Percentiles rank a stretch among this genome's conserved stretches.
Evolutionary conservation across 257 asterid species (phyloP).

Genomic region (Scutellaria baicalensis): DNA sequence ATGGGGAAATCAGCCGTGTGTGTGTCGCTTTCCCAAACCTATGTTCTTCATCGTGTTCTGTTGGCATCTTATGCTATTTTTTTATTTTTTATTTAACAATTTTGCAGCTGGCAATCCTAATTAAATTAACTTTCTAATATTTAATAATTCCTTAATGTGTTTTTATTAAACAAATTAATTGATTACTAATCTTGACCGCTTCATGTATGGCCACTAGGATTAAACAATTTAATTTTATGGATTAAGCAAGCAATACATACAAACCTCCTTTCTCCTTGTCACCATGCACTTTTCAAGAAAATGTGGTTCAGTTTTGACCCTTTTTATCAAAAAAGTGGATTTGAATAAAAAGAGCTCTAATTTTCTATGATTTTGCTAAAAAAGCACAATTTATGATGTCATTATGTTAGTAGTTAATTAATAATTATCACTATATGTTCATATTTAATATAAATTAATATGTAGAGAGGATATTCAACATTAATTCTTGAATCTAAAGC

Average conservation of each 20-base stretch:
- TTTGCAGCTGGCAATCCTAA: conserved; percentile 17
- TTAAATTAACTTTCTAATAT: not conserved
- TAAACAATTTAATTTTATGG: not conserved
- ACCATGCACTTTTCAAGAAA: conserved; percentile 1
- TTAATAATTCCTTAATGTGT: not conserved
- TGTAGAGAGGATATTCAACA: no score
- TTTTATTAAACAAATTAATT: no score
- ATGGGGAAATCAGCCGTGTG: conserved; percentile 19
- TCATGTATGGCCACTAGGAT: not conserved
- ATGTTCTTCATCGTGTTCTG: conserved; percentile 4
- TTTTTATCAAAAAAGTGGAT: not conserved
- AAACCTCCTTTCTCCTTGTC: not conserved
- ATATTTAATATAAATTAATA: no score
- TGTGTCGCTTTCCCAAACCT: conserved; percentile 18
- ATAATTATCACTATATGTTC: no score
- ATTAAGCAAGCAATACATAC: not conserved
- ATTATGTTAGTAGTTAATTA: not conserved
- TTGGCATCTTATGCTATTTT: conserved; percentile 14
- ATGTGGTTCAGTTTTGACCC: not conserved
- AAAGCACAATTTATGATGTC: not conserved
- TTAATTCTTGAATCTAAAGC: no score
- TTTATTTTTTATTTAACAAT: not conserved
- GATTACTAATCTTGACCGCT: conserved; percentile 11
- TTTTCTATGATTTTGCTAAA: not conserved
- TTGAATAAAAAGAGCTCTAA: not conserved